These are phyloP conservation scores for Lactifluus rugatus DNA, from an alignment of 768 basidiomycete genomes.

Conservation along the genomic window DNA sequence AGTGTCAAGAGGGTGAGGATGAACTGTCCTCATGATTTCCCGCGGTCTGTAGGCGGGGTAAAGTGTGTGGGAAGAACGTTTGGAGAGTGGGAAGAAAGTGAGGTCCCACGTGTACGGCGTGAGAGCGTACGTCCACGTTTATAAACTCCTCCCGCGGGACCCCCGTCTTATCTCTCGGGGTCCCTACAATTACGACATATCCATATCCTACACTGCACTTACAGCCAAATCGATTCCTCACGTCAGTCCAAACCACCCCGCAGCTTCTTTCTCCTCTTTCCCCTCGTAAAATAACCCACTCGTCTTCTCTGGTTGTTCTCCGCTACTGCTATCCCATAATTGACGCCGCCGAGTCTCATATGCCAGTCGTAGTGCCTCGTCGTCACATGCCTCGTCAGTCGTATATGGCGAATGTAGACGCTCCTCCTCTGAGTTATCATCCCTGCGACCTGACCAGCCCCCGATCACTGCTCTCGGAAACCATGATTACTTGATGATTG, in stretches of 20 bases:
- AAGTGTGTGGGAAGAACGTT: slow-evolving; percentile 39
- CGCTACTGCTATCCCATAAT: neutral
- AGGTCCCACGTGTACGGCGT: slow-evolving; percentile 25
- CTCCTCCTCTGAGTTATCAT: neutral
- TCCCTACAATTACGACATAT: slow-evolving; percentile 16
- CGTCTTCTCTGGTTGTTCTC: slow-evolving; percentile 15
- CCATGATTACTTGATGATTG: slow-evolving; percentile 3
- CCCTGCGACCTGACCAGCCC: slow-evolving; percentile 1
- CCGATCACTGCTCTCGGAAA: slow-evolving; percentile 15
- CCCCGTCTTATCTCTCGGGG: slow-evolving; percentile 21
- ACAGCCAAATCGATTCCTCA: neutral
- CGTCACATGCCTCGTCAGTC: slow-evolving; percentile 18
- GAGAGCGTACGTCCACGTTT: slow-evolving; percentile 23
- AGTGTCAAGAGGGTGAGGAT: slow-evolving; percentile 39
- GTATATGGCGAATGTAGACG: slow-evolving; percentile 15
- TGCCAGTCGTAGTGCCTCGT: slow-evolving; percentile 17
- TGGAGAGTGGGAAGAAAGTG: slow-evolving; percentile 38
- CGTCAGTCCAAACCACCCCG: slow-evolving; percentile 10
- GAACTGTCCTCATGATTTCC: slow-evolving; percentile 38
- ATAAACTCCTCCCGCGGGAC: slow-evolving; percentile 24
- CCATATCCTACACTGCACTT: neutral
- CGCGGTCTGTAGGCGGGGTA: slow-evolving; percentile 24
- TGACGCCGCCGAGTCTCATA: slow-evolving; percentile 9
- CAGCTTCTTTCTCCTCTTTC: slow-evolving; percentile 15
- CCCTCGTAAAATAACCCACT: slow-evolving; percentile 17